phyloP scores from a whole-genome alignment of 805 yeast species.

The Ogataea salicorniae region DNA sequence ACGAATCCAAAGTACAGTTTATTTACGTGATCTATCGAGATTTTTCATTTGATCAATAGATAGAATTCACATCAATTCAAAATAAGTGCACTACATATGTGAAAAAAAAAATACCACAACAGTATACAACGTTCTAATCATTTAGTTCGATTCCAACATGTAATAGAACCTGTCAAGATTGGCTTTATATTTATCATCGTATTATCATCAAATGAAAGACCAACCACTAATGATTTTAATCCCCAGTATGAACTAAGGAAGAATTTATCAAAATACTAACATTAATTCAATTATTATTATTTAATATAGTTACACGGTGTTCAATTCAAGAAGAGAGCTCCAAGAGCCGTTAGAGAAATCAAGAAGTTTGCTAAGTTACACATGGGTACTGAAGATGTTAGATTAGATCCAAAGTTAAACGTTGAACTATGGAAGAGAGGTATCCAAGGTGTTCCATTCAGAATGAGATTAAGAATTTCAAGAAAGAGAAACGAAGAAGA shows the following conservation, averaged over 20 bases:
- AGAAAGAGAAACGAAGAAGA: conserved; percentile 98
- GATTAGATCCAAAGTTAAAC: conserved; percentile 98
- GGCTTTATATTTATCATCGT: too few species aligned
- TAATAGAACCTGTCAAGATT: too few species aligned
- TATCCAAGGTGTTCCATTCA: conserved; percentile 97
- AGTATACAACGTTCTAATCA: too few species aligned
- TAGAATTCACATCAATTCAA: too few species aligned
- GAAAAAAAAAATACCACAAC: too few species aligned
- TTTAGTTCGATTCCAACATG: too few species aligned
- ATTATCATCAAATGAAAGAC: too few species aligned
- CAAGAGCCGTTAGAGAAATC: conserved; percentile 99
- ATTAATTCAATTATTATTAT: conserved; percentile 1
- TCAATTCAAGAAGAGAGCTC: conserved; percentile 99
- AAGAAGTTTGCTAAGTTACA: conserved; percentile 97
- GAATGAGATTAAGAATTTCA: conserved; percentile 97
- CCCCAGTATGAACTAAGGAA: too few species aligned
- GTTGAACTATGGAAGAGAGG: conserved; percentile 99
- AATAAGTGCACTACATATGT: too few species aligned
- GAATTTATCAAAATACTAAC: neutral
- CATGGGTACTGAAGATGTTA: conserved; percentile 99
- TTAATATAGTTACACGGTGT: conserved; percentile 82
- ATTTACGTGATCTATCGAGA: too few species aligned
- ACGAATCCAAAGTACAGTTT: too few species aligned
- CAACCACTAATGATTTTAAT: neutral
- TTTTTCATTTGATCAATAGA: too few species aligned